Evolutionary conservation across 208 protist species (phyloP), one percentile per base, ranked within the genome.

Genomic region (Tetramitus jugosus): DNA sequence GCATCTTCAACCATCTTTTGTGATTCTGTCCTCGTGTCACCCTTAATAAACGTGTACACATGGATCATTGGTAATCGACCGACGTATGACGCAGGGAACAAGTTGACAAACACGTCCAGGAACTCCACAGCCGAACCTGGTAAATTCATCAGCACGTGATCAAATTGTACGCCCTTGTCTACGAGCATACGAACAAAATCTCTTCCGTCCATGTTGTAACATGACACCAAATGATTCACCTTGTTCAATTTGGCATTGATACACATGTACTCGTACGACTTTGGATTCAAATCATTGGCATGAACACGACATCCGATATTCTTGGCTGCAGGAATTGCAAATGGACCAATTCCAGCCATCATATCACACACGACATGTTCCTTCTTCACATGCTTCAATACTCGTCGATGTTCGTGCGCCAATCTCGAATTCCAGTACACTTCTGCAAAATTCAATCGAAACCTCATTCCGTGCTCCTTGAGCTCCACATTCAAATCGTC

Each of bases 401-500:
- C 76, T 23, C 92, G 87, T 37, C 82, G 84, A 87, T 99, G 96
- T 84, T 99, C 96, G 43, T 84, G 85, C 69, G 90, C 88, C 26
- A 99, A 88, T 26, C 95, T 87, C 68, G 89, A 95, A 88, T 98
- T 98, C 96, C 96, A 99, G 84, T 99, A 99, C 29, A 99, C 96
- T 67, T 93, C 87, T 72, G 91, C 89, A 86, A 96, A 98, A 75
- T 97, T 94, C 43, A 98, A 94, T 56, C 82, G 83, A 79, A 98
- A 98, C 74, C 72, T 75, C 80, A 89, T 95, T 17, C 89, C 92
- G 83, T 94, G 91, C 80, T 98, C 95, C 49, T 91, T 91, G 76
- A 95, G 87, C 26, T 84, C 86, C 2, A 87, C 88, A 26, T 77
- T 46, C 20, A 88, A 80, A 39, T 87, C 61, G 20, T 79, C 35